Evolutionary conservation across 805 yeast species (phyloP).

Genomic region (Candida ficus): DNA sequence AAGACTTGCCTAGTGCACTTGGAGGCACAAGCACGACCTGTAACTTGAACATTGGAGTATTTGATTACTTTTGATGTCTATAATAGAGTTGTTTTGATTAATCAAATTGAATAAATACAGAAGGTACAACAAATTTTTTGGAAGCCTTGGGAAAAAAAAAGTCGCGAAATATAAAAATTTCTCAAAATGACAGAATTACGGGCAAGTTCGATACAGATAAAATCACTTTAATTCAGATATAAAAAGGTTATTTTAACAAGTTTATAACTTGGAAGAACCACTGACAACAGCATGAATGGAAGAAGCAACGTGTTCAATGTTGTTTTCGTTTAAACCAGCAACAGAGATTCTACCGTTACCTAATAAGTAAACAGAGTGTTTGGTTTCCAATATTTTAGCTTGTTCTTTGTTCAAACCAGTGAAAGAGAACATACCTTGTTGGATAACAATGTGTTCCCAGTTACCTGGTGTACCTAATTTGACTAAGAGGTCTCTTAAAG

Average conservation of each 20-base stretch:
- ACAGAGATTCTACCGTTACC: slow-evolving; percentile 86
- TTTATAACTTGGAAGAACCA: slow-evolving; percentile 17
- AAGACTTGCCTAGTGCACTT: slow-evolving; percentile 24
- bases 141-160: background rate
- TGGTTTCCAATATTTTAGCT: slow-evolving; percentile 68
- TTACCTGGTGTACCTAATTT: slow-evolving; percentile 74
- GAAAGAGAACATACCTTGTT: slow-evolving; percentile 96
- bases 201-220: background rate
- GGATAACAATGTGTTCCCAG: slow-evolving; percentile 88
- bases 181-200: background rate
- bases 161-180: background rate
- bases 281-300: slow-evolving; percentile 77
- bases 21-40: slow-evolving; percentile 40
- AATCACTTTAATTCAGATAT: too few relatives aligned
- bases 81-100: too few relatives aligned
- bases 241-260: too few relatives aligned
- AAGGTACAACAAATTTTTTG: background rate
- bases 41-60: slow-evolving; percentile 4
- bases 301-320: slow-evolving; percentile 72
- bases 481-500: slow-evolving; percentile 55
- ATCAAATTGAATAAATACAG: too few relatives aligned
- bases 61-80: background rate
- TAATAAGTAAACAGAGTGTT: slow-evolving; percentile 79
- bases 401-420: slow-evolving; percentile 79
- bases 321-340: slow-evolving; percentile 83